phyloP scores from a whole-genome alignment of 768 basidiomycete species.

The Gloeophyllum trabeum region DNA sequence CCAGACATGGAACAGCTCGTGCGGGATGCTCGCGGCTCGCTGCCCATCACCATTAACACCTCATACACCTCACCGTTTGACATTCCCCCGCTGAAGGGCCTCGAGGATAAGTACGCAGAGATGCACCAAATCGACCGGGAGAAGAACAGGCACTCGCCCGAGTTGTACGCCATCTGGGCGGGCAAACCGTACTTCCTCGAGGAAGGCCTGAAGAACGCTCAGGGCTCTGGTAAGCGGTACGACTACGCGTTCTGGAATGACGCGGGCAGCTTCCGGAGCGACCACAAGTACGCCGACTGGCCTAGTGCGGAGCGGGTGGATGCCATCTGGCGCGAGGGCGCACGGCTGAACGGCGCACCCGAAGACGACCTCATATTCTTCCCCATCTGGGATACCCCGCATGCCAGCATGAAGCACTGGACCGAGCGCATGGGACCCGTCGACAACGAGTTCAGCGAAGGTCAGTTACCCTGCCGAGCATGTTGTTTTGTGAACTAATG shows the following conservation, averaged over 20 bases:
- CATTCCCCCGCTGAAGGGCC: slow-evolving; percentile 29
- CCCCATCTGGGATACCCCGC: slow-evolving; percentile 28
- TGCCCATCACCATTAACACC: slow-evolving; percentile 32
- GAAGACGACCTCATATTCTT: slow-evolving; percentile 38
- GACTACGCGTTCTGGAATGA: slow-evolving; percentile 51
- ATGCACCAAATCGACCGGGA: slow-evolving; percentile 39
- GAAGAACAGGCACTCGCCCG: slow-evolving; percentile 27
- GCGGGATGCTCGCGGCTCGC: slow-evolving; percentile 17
- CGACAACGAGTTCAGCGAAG: slow-evolving; percentile 40
- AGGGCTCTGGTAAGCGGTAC: slow-evolving; percentile 19
- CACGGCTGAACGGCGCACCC: slow-evolving; percentile 15
- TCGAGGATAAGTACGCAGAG: slow-evolving; percentile 22
- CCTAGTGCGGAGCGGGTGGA: slow-evolving; percentile 30
- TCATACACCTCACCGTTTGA: slow-evolving; percentile 33
- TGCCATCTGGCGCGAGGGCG: slow-evolving; percentile 26
- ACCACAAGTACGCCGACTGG: slow-evolving; percentile 35
- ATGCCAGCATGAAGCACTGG: slow-evolving; percentile 22
- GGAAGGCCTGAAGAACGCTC: slow-evolving; percentile 23
- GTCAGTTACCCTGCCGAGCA: too few species aligned
- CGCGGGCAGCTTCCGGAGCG: slow-evolving; percentile 37
- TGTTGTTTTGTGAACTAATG: neutral
- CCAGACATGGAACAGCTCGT: slow-evolving; percentile 24
- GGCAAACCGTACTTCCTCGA: slow-evolving; percentile 40
- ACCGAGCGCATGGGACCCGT: slow-evolving; percentile 35
- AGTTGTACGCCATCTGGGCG: slow-evolving; percentile 46